phyloP scores from a whole-genome alignment of 176 grass and related monocot species.

The Carex littledalei region DNA sequence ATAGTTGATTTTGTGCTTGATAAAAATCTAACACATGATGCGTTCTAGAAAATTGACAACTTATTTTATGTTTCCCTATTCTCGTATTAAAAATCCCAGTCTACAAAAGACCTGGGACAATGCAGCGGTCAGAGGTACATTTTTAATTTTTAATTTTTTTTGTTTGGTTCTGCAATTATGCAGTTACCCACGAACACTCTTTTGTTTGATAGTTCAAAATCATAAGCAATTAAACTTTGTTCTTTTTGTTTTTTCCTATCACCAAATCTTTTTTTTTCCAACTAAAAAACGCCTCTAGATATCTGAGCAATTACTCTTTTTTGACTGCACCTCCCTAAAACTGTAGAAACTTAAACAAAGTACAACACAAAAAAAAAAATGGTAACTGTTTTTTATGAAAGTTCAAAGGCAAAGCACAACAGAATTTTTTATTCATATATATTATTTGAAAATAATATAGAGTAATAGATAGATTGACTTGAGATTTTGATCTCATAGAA shows the following conservation, averaged over 20 bases:
- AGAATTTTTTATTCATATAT: too few relatives aligned
- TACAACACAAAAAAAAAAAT: neutral
- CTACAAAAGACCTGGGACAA: neutral
- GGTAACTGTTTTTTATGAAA: too few relatives aligned
- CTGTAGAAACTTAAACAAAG: neutral
- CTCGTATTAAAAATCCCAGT: neutral
- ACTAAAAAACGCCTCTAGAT: neutral
- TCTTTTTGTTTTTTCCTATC: neutral
- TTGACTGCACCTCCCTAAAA: neutral
- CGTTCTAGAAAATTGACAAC: too few relatives aligned
- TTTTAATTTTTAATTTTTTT: neutral
- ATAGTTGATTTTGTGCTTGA: neutral
- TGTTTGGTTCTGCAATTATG: neutral
- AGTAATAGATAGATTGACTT: too few relatives aligned
- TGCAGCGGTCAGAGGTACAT: neutral
- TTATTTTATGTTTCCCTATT: too few relatives aligned
- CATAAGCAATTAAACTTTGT: neutral
- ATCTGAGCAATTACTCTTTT: neutral
- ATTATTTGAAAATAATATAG: too few relatives aligned
- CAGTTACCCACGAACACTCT: neutral
- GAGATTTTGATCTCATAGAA: too few relatives aligned
- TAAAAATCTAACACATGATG: too few relatives aligned
- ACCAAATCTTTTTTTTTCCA: neutral
- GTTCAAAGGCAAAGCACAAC: too few relatives aligned
- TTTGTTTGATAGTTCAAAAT: conserved; percentile 1